Evolutionary conservation across 805 yeast species (phyloP).

Genomic region (Sporopachydermia quercuum): DNA sequence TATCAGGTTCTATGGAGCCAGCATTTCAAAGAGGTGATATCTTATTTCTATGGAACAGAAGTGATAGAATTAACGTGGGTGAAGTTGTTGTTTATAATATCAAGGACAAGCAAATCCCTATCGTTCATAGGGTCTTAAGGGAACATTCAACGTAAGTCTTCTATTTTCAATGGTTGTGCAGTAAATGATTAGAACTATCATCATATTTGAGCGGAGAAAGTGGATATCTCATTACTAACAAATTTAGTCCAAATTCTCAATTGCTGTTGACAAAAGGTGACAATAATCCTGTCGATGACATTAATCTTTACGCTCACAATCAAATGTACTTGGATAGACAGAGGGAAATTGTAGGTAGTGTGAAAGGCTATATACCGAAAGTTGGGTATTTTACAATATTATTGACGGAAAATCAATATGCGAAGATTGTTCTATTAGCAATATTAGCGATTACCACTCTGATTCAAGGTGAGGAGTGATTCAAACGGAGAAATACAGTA

Average conservation of each 20-base stretch:
- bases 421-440: conserved; percentile 67
- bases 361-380: conserved; percentile 81
- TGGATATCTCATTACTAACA: conserved; percentile 6
- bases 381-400: conserved; percentile 86
- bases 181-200: conserved; percentile 12
- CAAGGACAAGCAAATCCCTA: conserved; percentile 71
- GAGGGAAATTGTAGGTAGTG: conserved; percentile 75
- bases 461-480: conserved; percentile 35
- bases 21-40: conserved; percentile 98
- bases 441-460: conserved; percentile 58
- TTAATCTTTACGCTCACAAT: conserved; percentile 64
- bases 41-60: conserved; percentile 80
- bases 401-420: conserved; percentile 75
- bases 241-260: conserved; percentile 30
- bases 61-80: conserved; percentile 54
- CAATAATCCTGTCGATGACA: conserved; percentile 84
- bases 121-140: conserved; percentile 87
- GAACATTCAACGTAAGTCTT: conserved; percentile 42
- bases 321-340: conserved; percentile 66
- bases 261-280: conserved; percentile 87
- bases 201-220: conserved; percentile 9
- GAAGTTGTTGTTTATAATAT: conserved; percentile 90
- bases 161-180: too few species aligned
- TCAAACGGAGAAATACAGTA: too few species aligned
- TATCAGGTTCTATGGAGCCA: conserved; percentile 98